A percentile compares a stretch with the other conserved stretches of the same genome.
Conservation (phyloP, 1,284 basidiomycete species). For the Tranzscheliella williamsii region DNA sequence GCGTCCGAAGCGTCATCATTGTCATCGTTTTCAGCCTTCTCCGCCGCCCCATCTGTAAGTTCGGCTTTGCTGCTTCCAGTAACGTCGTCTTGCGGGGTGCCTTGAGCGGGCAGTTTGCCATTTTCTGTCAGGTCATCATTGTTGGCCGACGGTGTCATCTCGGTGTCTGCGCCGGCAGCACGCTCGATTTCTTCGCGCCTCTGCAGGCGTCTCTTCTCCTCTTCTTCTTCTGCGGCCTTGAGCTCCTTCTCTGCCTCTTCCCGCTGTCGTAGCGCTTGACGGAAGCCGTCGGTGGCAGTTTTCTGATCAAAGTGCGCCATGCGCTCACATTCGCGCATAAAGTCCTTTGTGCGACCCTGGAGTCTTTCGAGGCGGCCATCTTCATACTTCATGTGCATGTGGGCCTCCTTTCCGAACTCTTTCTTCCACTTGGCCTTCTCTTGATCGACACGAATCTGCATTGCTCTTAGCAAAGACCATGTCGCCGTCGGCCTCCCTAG, state of each 20-base stretch:
- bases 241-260: constrained; percentile 35
- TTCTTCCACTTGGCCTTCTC: constrained; percentile 44
- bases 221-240: constrained; percentile 31
- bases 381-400: constrained; percentile 16
- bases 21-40: constrained; percentile 3
- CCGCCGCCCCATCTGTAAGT: neutral
- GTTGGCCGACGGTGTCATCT: neutral
- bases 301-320: constrained; percentile 45
- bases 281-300: constrained; percentile 37
- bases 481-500: constrained; percentile 50
- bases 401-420: constrained; percentile 27
- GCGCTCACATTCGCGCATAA: constrained; percentile 50
- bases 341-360: constrained; percentile 33
- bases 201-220: constrained; percentile 60
- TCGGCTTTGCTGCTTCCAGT: neutral
- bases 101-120: neutral
- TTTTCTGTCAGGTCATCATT: neutral
- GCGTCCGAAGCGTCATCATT: constrained; percentile 15
- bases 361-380: constrained; percentile 30
- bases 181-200: constrained; percentile 65
- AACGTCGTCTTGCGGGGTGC: neutral
- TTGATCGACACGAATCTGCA: constrained; percentile 52
- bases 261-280: constrained; percentile 45
- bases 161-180: constrained; percentile 5
- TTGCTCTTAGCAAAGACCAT: constrained; percentile 42